Evolutionary conservation across 768 basidiomycete genomes (phyloP).

Genomic region (Termitomyces eurrhizus): DNA sequence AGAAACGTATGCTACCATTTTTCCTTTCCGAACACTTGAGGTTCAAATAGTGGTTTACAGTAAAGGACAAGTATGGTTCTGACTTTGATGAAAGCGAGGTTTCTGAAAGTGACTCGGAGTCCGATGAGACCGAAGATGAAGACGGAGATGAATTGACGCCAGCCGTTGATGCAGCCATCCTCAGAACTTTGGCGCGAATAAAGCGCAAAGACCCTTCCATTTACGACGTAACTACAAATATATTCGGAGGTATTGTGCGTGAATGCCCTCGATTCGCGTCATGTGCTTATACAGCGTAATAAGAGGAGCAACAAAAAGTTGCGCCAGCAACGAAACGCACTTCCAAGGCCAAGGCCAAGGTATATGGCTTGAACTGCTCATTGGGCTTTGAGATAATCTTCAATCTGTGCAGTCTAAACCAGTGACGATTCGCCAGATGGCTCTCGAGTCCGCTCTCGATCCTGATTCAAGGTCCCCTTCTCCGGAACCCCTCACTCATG

Average conservation of each 20-base stretch:
- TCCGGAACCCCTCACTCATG: constrained; percentile 51
- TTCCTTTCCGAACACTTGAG: neutral
- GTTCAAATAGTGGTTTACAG: constrained; percentile 32
- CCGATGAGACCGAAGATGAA: constrained; percentile 85
- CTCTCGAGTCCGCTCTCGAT: constrained; percentile 58
- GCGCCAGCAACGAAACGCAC: constrained; percentile 25
- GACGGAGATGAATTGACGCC: constrained; percentile 95
- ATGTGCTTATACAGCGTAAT: constrained; percentile 2
- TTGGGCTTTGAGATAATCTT: neutral
- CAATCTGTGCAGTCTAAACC: constrained; percentile 52
- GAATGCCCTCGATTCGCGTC: neutral
- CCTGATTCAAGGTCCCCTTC: constrained; percentile 54
- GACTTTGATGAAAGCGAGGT: constrained; percentile 55
- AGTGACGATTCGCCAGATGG: constrained; percentile 70
- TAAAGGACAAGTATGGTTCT: constrained; percentile 86
- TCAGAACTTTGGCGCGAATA: constrained; percentile 85
- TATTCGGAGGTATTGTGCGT: constrained; percentile 69
- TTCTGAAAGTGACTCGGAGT: constrained; percentile 62
- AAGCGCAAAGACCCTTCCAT: constrained; percentile 80
- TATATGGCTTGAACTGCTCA: constrained; percentile 18
- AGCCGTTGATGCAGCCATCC: constrained; percentile 88
- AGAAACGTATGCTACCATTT: constrained; percentile 51
- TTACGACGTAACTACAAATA: constrained; percentile 63
- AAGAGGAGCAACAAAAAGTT: constrained; percentile 66
- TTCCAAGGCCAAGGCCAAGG: constrained; percentile 46